phyloP scores from a whole-genome alignment of 306 rosid species.

The Lathyrus tuberosus region DNA sequence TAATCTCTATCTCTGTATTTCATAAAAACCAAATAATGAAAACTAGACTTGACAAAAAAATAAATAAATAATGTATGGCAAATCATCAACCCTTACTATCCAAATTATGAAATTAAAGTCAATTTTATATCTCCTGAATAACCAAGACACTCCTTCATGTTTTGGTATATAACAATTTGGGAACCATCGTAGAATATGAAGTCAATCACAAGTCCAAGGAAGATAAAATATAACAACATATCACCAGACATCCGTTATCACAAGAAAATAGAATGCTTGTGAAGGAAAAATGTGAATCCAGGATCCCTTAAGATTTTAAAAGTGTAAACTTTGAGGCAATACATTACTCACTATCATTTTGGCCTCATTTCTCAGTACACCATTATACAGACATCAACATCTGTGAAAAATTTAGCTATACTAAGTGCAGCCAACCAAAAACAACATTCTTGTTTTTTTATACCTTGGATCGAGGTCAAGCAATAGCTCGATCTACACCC shows the following conservation, averaged over 20 bases:
- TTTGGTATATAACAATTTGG: neutral
- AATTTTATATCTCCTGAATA: no score
- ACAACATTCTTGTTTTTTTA: conserved; percentile 32
- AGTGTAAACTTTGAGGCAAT: conserved; percentile 18
- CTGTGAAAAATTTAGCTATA: conserved; percentile 31
- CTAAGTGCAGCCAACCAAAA: conserved; percentile 38
- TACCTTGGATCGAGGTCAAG: conserved; percentile 31
- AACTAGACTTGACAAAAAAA: neutral
- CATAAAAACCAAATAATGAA: no score
- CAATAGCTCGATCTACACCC: conserved; percentile 45
- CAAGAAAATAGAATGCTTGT: conserved; percentile 12
- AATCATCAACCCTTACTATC: neutral
- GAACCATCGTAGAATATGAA: neutral
- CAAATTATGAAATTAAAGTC: neutral
- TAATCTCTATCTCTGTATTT: no score
- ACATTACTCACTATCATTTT: conserved; percentile 10
- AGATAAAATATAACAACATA: neutral
- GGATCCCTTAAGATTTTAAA: conserved; percentile 27
- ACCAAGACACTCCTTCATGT: neutral
- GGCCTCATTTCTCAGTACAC: conserved; percentile 31
- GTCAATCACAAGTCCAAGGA: neutral
- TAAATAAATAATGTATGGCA: neutral
- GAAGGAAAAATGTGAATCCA: conserved; percentile 8
- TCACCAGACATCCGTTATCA: neutral
- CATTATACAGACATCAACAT: conserved; percentile 40